These are phyloP conservation scores for Solanum etuberosum DNA, from an alignment of 257 asterid species.

Conservation along the genomic window DNA sequence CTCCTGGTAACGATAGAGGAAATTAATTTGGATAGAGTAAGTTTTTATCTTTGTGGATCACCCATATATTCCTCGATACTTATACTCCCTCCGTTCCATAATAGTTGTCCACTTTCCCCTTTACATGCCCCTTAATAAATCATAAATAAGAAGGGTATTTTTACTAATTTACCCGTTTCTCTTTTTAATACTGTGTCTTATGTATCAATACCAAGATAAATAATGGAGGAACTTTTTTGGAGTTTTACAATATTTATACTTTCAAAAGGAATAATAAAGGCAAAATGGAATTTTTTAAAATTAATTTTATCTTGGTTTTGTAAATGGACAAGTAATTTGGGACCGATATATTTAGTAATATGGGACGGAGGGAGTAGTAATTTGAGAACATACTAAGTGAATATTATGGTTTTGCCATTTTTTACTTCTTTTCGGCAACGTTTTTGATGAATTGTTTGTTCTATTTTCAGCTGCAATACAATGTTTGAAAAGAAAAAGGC, in stretches of 20 bases:
- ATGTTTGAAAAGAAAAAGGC: slow-evolving; percentile 78
- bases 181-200: not conserved
- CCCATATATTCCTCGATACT: not conserved
- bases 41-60: not conserved
- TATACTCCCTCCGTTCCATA: not conserved
- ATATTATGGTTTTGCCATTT: not conserved
- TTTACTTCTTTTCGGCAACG: not conserved
- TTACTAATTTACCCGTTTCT: not conserved
- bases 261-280: not conserved
- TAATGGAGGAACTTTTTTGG: not conserved
- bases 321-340: not conserved
- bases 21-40: not conserved
- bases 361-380: not conserved
- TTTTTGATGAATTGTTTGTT: not conserved
- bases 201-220: not conserved
- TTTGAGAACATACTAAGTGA: not conserved
- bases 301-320: not conserved
- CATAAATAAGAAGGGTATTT: not conserved
- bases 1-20: not conserved
- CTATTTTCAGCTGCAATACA: slow-evolving; percentile 58
- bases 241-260: not conserved
- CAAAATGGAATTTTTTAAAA: not conserved
- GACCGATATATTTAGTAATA: not conserved
- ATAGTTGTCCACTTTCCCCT: not conserved
- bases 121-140: not conserved